Evolutionary conservation across 2,329 filamentous ascomycete species (phyloP), one percentile per base, ranked within the genome.

Genomic region (Tolypocladium album): DNA sequence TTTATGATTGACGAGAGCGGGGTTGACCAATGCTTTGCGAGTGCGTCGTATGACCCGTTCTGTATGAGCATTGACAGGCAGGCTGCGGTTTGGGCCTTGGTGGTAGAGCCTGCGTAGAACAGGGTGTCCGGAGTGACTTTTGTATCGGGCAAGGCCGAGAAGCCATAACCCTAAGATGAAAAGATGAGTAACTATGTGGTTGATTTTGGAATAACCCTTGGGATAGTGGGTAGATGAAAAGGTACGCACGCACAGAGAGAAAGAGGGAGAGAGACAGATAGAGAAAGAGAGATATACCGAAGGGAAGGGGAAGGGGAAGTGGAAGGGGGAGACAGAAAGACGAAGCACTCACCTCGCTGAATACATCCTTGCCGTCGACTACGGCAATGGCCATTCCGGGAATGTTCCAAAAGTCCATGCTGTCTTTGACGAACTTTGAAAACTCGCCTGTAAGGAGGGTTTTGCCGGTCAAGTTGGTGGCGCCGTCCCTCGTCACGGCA

Each of bases 31-130:
- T 75, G 70, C 2, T 78, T 64, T 66, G 69, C 40, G 13, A 66
- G 56, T 4, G 53, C 57, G 2, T 63, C 59, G 56, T 66, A 61
- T 34, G 58, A 34, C 11, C 78, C 72, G n/a, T 75, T 74, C 7
- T 83, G 71, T 9, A 85, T 75, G 2, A 82, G 66, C 1, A 78
- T 75, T 1, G 84, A 67, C 3, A 86, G 67, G 0, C 74, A 72
- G 1, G 81, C 81, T 1, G 79, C 76, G 0, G 77, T 79, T 55
- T 82, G 76, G 2, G 81, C 78, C 66, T 86, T 86, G 24, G 81
- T 83, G 1, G 77, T 83, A 50, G 80, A 84, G 1, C 78, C 83
- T 4, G 75, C 75, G 61, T 79, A 82, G 70, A 81, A 85, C 2
- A 85, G 72, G 0, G 82, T 84, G 38, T 79, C 71, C 61, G 58